Evolutionary conservation across 1,139 yeast genomes (phyloP).

Genomic region (Sugiyamaella pinicola): DNA sequence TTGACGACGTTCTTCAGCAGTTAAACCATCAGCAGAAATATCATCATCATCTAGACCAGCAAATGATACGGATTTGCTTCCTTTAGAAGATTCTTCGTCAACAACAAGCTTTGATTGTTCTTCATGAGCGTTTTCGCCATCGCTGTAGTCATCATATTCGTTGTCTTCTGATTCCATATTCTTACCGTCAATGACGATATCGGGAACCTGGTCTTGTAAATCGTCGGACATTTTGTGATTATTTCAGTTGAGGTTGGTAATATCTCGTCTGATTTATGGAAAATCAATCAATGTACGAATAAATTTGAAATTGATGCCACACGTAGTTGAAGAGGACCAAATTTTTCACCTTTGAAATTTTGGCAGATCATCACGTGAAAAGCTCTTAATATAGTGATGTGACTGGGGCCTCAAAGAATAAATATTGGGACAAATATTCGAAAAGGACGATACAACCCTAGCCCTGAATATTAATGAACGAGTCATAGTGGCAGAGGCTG

Average conservation of each 20-base stretch:
- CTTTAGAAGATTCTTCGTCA: slow-evolving; percentile 40
- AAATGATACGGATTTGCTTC: slow-evolving; percentile 73
- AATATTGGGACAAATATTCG: slow-evolving; percentile 1
- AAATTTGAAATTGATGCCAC: slow-evolving; percentile 8
- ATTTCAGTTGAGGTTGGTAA: not conserved
- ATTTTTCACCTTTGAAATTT: slow-evolving; percentile 15
- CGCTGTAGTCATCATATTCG: slow-evolving; percentile 55
- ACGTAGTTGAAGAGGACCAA: slow-evolving; percentile 7
- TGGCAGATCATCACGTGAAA: slow-evolving; percentile 4
- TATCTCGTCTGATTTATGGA: not conserved
- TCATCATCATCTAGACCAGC: slow-evolving; percentile 66
- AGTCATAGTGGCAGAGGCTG: not conserved
- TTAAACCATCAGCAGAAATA: slow-evolving; percentile 55
- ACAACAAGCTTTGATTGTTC: slow-evolving; percentile 18
- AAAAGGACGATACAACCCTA: not conserved
- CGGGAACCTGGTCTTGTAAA: slow-evolving; percentile 82
- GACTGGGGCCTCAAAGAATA: not conserved
- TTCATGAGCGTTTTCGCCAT: slow-evolving; percentile 50
- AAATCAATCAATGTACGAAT: slow-evolving; percentile 2
- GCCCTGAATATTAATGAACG: not conserved
- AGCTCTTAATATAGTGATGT: not conserved
- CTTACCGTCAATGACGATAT: slow-evolving; percentile 78
- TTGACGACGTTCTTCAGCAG: slow-evolving; percentile 66
- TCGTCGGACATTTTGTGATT: slow-evolving; percentile 46
- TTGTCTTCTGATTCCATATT: slow-evolving; percentile 48